These are phyloP conservation scores for Clathrus columnatus DNA, from an alignment of 768 basidiomycete genomes.

Conservation along the genomic window DNA sequence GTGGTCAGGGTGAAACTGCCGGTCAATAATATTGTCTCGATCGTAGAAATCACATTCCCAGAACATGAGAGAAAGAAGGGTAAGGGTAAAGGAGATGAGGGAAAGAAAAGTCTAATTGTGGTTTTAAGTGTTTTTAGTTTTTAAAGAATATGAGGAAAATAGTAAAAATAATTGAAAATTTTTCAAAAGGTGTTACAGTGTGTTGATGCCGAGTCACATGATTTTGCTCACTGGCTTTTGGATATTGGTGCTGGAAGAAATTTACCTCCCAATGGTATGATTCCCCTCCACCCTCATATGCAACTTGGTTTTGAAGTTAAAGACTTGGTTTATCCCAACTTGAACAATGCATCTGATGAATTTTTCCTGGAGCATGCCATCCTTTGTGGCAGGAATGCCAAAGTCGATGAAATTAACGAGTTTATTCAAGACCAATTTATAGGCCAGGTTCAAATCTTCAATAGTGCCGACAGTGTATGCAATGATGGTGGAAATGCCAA, in stretches of 20 bases:
- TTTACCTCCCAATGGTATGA: conserved; percentile 11
- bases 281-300: conserved; percentile 25
- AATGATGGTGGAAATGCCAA: conserved; percentile 16
- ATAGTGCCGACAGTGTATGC: conserved; percentile 16
- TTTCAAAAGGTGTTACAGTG: no score
- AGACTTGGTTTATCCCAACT: conserved; percentile 24
- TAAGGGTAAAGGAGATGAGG: no score
- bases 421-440: conserved; percentile 14
- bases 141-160: no score
- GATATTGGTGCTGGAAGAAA: conserved; percentile 28
- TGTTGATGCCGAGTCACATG: conserved; percentile 21
- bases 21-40: no score
- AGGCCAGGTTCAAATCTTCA: conserved; percentile 15
- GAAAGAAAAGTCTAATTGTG: no score
- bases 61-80: no score
- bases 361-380: conserved; percentile 27
- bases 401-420: conserved; percentile 24
- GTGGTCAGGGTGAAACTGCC: no score
- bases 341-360: no score
- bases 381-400: conserved; percentile 24
- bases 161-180: no score
- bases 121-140: no score
- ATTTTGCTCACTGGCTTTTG: conserved; percentile 31
- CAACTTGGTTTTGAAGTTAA: conserved; percentile 13
- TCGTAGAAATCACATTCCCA: no score